phyloP scores from a whole-genome alignment of 2,329 filamentous ascomycete genomes.

The Neopestalotiopsis sp. region DNA sequence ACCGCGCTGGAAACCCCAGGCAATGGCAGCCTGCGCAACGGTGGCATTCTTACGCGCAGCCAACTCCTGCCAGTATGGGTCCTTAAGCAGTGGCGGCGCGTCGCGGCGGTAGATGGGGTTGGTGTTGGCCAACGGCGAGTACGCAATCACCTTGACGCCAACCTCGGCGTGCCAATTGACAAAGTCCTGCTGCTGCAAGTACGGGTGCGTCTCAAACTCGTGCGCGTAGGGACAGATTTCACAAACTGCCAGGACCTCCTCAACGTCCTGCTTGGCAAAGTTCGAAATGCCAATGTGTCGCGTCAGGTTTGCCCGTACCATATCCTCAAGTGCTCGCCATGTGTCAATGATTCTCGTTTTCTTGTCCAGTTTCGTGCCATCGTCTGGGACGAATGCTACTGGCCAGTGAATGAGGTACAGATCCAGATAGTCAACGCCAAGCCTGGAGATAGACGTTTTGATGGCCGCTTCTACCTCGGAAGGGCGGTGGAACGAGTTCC shows the following conservation, averaged over 20 bases:
- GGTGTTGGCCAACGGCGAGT: constrained; percentile 58
- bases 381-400: constrained; percentile 40
- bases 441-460: constrained; percentile 50
- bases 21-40: constrained; percentile 49
- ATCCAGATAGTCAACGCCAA: constrained; percentile 56
- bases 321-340: constrained; percentile 63
- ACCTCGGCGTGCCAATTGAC: constrained; percentile 49
- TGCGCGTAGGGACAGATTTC: constrained; percentile 60
- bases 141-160: constrained; percentile 49
- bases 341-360: constrained; percentile 46
- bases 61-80: constrained; percentile 44
- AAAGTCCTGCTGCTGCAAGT: constrained; percentile 55
- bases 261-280: constrained; percentile 52
- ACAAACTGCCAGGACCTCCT: constrained; percentile 46
- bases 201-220: constrained; percentile 62
- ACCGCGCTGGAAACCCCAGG: constrained; percentile 53
- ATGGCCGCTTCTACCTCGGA: constrained; percentile 49
- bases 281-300: constrained; percentile 68
- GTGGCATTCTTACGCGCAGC: constrained; percentile 47
- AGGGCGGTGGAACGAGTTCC: constrained; percentile 37
- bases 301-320: constrained; percentile 57
- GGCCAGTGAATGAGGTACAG: constrained; percentile 56
- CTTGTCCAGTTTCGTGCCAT: constrained; percentile 34
- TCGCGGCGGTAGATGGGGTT: constrained; percentile 51
- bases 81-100: constrained; percentile 43